These are phyloP conservation scores for Colletotrichum magnum DNA, from an alignment of 2,329 filamentous ascomycete species.

Conservation along the genomic window DNA sequence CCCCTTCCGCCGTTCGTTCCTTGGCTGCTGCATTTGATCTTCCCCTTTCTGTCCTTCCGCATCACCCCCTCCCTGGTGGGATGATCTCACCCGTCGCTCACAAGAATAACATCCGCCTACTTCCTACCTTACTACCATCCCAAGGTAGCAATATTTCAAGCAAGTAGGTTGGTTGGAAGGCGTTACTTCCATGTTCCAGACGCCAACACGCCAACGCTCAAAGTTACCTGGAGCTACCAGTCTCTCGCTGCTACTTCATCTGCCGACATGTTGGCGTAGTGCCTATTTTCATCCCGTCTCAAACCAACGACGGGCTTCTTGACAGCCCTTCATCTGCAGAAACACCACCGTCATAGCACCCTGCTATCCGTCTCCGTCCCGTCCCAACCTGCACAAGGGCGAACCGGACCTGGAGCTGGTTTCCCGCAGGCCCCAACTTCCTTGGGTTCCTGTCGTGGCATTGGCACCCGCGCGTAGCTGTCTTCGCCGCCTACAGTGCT, in stretches of 20 bases:
- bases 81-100: slow-evolving; percentile 21
- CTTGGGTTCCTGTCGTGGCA: slow-evolving; percentile 7
- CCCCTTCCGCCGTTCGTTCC: slow-evolving; percentile 28
- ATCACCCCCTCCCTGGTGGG: slow-evolving; percentile 1
- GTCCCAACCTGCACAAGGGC: neutral
- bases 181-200: neutral
- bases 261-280: no score
- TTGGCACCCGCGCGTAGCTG: slow-evolving; percentile 16
- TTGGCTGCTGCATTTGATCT: slow-evolving; percentile 9
- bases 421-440: neutral
- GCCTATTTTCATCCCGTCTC: no score
- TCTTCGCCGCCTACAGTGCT: slow-evolving; percentile 1
- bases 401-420: neutral
- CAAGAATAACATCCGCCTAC: neutral
- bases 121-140: no score
- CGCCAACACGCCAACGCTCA: neutral
- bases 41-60: slow-evolving; percentile 14
- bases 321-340: neutral
- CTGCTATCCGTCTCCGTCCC: neutral
- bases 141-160: no score
- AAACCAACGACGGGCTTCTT: no score
- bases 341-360: neutral
- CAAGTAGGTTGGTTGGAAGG: neutral
- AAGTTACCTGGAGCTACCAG: neutral
- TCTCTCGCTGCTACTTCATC: no score